Percentiles rank a stretch among this genome's conserved stretches.
phyloP scores from a whole-genome alignment of 495 filamentous ascomycete species.

The Pyrenopolyporus hunteri region DNA sequence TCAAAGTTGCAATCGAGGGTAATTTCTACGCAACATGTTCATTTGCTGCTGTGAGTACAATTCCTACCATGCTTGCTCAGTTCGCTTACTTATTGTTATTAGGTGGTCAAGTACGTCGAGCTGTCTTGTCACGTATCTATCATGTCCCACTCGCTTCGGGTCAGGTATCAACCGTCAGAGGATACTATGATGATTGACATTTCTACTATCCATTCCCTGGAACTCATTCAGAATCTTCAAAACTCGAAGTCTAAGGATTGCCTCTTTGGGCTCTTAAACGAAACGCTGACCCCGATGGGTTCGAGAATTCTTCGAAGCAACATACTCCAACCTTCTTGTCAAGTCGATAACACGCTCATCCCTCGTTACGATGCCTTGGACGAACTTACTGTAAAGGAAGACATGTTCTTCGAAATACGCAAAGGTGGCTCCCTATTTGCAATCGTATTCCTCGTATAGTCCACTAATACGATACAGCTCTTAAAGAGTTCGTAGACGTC shows the following conservation, averaged over 20 bases:
- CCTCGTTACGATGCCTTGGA: conserved; percentile 82
- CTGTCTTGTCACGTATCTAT: conserved; percentile 66
- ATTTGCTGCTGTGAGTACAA: conserved; percentile 75
- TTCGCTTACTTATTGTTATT: conserved; percentile 4
- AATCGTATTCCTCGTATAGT: neutral
- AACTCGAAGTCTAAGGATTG: conserved; percentile 75
- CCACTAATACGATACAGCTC: conserved; percentile 51
- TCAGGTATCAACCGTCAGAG: conserved; percentile 87
- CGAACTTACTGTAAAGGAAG: conserved; percentile 81
- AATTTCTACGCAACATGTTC: conserved; percentile 93
- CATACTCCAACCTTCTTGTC: conserved; percentile 88
- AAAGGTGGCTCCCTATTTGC: conserved; percentile 57
- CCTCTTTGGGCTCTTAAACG: conserved; percentile 83
- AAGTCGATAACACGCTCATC: conserved; percentile 61
- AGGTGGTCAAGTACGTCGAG: conserved; percentile 86
- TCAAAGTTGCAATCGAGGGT: conserved; percentile 76
- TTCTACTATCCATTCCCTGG: conserved; percentile 80
- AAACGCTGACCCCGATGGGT: conserved; percentile 88
- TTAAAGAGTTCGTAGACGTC: conserved; percentile 76
- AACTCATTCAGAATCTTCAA: conserved; percentile 87
- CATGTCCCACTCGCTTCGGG: conserved; percentile 75
- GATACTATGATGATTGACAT: conserved; percentile 95
- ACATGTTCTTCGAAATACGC: conserved; percentile 81
- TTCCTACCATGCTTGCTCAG: neutral
- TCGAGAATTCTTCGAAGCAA: conserved; percentile 78